These are phyloP conservation scores for Fusarium beomiforme DNA, from an alignment of 2,329 filamentous ascomycete species.

Conservation along the genomic window DNA sequence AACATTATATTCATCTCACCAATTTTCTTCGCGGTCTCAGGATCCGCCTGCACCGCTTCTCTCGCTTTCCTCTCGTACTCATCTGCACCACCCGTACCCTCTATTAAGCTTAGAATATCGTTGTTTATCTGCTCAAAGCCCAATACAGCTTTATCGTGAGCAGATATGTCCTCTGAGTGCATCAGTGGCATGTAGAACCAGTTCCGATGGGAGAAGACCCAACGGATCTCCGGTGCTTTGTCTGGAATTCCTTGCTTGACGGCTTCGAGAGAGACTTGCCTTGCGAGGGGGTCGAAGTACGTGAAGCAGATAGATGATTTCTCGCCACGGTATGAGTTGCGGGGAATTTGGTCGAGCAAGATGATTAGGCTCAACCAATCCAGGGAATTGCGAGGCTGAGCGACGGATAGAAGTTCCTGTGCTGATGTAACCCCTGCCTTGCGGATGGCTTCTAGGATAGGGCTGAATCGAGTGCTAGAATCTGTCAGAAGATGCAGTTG, in stretches of 20 bases:
- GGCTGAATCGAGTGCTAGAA: conserved; percentile 45
- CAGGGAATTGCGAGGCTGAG: conserved; percentile 41
- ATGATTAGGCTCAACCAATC: conserved; percentile 62
- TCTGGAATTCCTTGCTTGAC: conserved; percentile 47
- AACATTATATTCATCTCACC: conserved; percentile 44
- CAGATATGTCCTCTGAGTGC: conserved; percentile 63
- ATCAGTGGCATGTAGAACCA: conserved; percentile 71
- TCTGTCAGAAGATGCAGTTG: background rate
- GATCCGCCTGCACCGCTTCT: conserved; percentile 39
- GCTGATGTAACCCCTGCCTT: conserved; percentile 41
- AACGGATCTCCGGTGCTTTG: conserved; percentile 43
- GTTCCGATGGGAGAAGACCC: conserved; percentile 52
- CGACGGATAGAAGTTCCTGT: conserved; percentile 43
- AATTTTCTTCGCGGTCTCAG: conserved; percentile 40
- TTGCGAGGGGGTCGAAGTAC: conserved; percentile 65
- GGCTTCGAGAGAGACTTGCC: conserved; percentile 53
- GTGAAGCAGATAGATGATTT: conserved; percentile 58
- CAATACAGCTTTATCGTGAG: conserved; percentile 53
- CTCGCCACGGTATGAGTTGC: conserved; percentile 67
- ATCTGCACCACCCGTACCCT: conserved; percentile 33
- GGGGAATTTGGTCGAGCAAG: conserved; percentile 70
- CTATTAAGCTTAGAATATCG: conserved; percentile 48
- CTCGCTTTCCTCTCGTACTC: conserved; percentile 43
- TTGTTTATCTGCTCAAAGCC: conserved; percentile 46
- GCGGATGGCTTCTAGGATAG: conserved; percentile 49